These are phyloP conservation scores for Kwoniella sp. DNA, from an alignment of 768 basidiomycete species.

Conservation along the genomic window DNA sequence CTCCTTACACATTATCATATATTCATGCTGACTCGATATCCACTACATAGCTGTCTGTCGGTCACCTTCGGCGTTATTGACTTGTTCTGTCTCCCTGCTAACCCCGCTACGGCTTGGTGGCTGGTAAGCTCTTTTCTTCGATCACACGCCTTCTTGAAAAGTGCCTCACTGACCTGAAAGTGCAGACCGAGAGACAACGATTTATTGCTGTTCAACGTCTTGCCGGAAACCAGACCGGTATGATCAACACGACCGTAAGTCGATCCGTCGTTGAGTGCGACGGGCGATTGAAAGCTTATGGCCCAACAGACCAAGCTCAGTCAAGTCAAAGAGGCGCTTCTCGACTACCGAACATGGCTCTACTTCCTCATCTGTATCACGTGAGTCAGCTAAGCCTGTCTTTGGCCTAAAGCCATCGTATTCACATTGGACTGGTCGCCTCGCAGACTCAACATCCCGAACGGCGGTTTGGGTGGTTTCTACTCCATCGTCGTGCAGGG, in stretches of 20 bases:
- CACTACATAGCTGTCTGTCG: slow-evolving; percentile 18
- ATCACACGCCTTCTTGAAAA: too few relatives aligned
- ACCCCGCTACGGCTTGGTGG: slow-evolving; percentile 41
- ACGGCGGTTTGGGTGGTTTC: slow-evolving; percentile 37
- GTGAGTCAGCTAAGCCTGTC: slow-evolving; percentile 6
- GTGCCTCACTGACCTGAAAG: too few relatives aligned
- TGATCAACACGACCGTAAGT: slow-evolving; percentile 42
- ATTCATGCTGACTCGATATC: too few relatives aligned
- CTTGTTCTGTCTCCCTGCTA: slow-evolving; percentile 37
- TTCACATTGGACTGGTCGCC: neutral
- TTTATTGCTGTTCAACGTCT: slow-evolving; percentile 37
- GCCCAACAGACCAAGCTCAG: slow-evolving; percentile 15
- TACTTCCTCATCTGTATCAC: slow-evolving; percentile 41
- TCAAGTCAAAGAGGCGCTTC: slow-evolving; percentile 37
- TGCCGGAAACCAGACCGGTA: slow-evolving; percentile 35
- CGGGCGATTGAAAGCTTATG: too few relatives aligned
- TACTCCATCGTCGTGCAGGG: slow-evolving; percentile 33
- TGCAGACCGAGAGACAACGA: slow-evolving; percentile 31
- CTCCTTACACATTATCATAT: neutral
- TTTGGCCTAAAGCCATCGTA: neutral
- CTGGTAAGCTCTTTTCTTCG: too few relatives aligned
- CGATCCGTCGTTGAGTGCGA: neutral
- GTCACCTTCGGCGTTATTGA: slow-evolving; percentile 31
- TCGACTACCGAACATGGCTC: slow-evolving; percentile 43
- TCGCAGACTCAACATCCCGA: slow-evolving; percentile 39